Conservation (phyloP, 2,329 filamentous ascomycete genomes). For the Teratosphaeria epicoccoides region DNA sequence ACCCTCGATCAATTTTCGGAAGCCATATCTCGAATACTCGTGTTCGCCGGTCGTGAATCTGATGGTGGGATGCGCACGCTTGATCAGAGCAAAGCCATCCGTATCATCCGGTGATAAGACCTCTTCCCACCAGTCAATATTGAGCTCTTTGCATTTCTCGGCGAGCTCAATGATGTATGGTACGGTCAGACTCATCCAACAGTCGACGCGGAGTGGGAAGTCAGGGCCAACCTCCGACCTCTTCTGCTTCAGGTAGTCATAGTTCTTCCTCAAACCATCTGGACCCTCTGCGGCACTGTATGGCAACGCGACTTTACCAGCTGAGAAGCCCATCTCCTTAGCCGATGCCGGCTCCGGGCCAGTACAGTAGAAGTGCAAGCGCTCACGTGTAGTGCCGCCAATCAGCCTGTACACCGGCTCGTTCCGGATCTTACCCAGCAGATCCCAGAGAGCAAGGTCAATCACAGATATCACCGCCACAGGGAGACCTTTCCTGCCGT, state of each 20-base stretch:
- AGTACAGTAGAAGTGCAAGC: slow-evolving; percentile 88
- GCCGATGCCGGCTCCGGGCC: slow-evolving; percentile 73
- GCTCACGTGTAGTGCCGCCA: slow-evolving; percentile 74
- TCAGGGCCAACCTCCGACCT: slow-evolving; percentile 76
- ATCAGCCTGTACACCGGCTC: slow-evolving; percentile 94
- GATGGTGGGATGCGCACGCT: slow-evolving; percentile 76
- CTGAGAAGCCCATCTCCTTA: slow-evolving; percentile 79
- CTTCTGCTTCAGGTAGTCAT: slow-evolving; percentile 78
- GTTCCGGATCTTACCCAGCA: slow-evolving; percentile 79
- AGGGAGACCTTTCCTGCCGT: slow-evolving; percentile 83
- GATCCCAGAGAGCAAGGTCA: slow-evolving; percentile 85
- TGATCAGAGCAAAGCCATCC: slow-evolving; percentile 81
- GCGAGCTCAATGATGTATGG: slow-evolving; percentile 86
- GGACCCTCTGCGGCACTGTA: slow-evolving; percentile 83
- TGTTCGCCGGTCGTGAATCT: slow-evolving; percentile 96
- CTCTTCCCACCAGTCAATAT: slow-evolving; percentile 98
- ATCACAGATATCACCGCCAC: slow-evolving; percentile 90
- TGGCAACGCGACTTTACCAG: slow-evolving; percentile 79
- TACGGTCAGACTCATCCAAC: slow-evolving; percentile 93
- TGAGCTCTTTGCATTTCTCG: slow-evolving; percentile 67
- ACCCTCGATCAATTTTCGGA: slow-evolving; percentile 85
- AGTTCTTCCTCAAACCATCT: slow-evolving; percentile 73
- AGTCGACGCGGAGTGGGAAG: slow-evolving; percentile 90
- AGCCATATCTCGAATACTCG: slow-evolving; percentile 88
- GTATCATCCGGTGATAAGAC: slow-evolving; percentile 84